Evolutionary conservation across 1,139 yeast species (phyloP).

Genomic region (Nematodospora anomalae): DNA sequence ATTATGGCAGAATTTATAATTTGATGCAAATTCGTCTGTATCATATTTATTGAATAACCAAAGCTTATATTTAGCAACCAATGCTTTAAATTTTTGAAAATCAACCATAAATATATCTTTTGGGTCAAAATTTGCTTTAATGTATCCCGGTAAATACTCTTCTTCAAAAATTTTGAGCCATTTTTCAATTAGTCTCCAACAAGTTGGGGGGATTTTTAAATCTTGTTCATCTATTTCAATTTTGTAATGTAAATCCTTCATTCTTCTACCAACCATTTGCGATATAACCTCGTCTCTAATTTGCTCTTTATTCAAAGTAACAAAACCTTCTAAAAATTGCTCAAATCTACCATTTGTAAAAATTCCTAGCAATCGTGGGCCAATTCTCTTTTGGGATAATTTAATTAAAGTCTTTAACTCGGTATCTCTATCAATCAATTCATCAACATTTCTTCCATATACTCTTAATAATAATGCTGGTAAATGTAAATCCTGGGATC

Average conservation of each 20-base stretch:
- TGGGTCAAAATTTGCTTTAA: conserved; percentile 29
- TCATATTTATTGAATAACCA: conserved; percentile 65
- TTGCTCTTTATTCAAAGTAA: conserved; percentile 69
- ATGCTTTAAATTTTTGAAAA: conserved; percentile 49
- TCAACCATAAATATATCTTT: conserved; percentile 48
- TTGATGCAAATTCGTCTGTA: conserved; percentile 40
- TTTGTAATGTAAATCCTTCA: conserved; percentile 89
- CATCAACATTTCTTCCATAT: conserved; percentile 88
- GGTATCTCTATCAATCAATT: conserved; percentile 79
- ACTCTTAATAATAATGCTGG: conserved; percentile 68
- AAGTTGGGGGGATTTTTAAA: conserved; percentile 41
- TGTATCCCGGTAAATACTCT: conserved; percentile 30
- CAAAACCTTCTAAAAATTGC: conserved; percentile 79
- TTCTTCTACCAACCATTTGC: conserved; percentile 88
- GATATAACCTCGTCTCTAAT: conserved; percentile 75
- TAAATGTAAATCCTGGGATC: conserved; percentile 23
- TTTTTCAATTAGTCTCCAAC: conserved; percentile 68
- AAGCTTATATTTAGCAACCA: conserved; percentile 50
- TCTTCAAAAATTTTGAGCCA: conserved; percentile 66
- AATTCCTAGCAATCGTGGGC: conserved; percentile 86
- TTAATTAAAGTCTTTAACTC: conserved; percentile 75
- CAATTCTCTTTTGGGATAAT: conserved; percentile 74
- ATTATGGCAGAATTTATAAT: conserved; percentile 83
- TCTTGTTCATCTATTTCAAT: conserved; percentile 64
- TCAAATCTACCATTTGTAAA: conserved; percentile 91